Conservation (phyloP, 192 early-diverging fungal genomes). For the Linnemannia hyalina region DNA sequence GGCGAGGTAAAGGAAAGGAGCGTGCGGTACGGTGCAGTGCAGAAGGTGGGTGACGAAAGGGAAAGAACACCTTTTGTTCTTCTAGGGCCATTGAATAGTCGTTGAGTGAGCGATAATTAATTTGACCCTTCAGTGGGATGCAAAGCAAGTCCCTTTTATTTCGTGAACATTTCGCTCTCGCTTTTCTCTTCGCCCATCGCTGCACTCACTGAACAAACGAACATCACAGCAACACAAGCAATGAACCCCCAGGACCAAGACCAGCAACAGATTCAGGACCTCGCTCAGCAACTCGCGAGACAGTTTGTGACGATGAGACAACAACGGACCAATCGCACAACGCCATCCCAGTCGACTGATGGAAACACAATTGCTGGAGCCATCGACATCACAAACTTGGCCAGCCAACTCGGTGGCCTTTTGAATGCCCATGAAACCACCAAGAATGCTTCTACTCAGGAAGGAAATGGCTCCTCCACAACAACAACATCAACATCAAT, state of each 20-base stretch:
- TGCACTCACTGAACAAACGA: neutral
- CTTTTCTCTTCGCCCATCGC: neutral
- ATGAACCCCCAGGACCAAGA: conserved; percentile 5
- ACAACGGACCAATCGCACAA: neutral
- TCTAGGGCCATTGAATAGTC: too few species aligned
- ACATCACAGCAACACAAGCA: neutral
- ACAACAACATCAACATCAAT: neutral
- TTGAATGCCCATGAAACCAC: neutral
- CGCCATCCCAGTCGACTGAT: neutral
- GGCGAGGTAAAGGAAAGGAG: neutral
- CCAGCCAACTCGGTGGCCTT: conserved; percentile 14
- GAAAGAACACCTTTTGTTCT: too few species aligned
- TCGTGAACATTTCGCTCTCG: neutral
- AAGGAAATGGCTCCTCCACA: neutral
- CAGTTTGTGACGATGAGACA: conserved; percentile 20
- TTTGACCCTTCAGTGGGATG: neutral
- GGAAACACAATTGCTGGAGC: neutral
- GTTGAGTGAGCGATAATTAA: neutral
- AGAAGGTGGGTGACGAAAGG: too few species aligned
- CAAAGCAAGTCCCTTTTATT: neutral
- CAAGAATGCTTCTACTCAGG: neutral
- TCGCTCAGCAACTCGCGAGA: conserved; percentile 24
- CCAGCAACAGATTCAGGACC: conserved; percentile 7
- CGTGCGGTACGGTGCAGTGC: too few species aligned
- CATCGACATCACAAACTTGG: conserved; percentile 13